These are phyloP conservation scores for Fusarium verrucosum DNA, from an alignment of 2,329 filamentous ascomycete species.

Conservation along the genomic window DNA sequence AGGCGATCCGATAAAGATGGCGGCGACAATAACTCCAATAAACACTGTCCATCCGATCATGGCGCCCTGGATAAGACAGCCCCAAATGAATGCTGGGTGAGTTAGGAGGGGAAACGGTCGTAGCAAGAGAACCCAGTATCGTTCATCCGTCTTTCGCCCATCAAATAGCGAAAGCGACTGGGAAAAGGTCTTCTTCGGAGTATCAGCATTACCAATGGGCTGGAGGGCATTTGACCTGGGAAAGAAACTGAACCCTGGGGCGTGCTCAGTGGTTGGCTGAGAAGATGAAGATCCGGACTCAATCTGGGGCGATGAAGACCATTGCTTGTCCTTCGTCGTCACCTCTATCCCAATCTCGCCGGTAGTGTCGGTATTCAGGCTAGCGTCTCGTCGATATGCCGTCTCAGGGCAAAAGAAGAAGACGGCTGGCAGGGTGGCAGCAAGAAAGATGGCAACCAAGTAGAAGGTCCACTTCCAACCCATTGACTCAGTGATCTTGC, in stretches of 20 bases:
- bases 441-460: conserved; percentile 85
- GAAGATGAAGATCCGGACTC: conserved; percentile 3
- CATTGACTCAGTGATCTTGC: conserved; percentile 79
- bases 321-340: conserved; percentile 22
- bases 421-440: conserved; percentile 72
- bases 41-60: conserved; percentile 97
- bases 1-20: conserved; percentile 82
- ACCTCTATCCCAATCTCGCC: conserved; percentile 45
- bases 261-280: neutral
- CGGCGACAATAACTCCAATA: conserved; percentile 83
- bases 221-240: conserved; percentile 48
- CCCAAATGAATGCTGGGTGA: conserved; percentile 88
- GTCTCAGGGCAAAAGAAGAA: conserved; percentile 88
- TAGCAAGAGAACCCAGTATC: conserved; percentile 70
- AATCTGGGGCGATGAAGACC: conserved; percentile 6
- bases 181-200: conserved; percentile 65
- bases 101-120: conserved; percentile 84
- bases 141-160: conserved; percentile 82
- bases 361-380: conserved; percentile 74
- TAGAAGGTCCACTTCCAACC: conserved; percentile 92
- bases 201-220: conserved; percentile 48
- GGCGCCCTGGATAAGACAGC: conserved; percentile 80
- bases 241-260: conserved; percentile 45
- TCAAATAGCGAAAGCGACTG: conserved; percentile 76
- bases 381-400: conserved; percentile 72